Conservation (phyloP, 2,329 filamentous ascomycete genomes). For the Aspergillus alliaceus region DNA sequence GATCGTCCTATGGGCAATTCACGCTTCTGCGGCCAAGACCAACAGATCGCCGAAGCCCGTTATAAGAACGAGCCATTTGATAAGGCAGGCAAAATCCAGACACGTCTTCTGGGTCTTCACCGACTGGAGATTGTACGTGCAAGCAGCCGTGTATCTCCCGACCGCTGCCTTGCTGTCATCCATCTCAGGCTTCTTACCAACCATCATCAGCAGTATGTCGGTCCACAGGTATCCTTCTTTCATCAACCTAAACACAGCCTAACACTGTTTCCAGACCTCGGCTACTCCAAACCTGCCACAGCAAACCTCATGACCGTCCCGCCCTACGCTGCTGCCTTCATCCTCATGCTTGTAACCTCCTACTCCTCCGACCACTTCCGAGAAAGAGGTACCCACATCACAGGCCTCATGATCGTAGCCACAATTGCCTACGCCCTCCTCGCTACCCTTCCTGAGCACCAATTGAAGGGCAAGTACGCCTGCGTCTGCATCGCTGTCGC, state of each 20-base stretch:
- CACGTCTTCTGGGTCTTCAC: background rate
- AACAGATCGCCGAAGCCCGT: background rate
- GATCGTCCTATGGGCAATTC: background rate
- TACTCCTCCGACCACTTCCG: background rate
- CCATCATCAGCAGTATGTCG: background rate
- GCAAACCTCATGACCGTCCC: background rate
- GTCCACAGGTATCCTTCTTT: background rate
- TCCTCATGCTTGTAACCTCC: background rate
- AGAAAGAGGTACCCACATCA: background rate
- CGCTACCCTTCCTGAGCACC: background rate
- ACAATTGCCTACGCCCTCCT: background rate
- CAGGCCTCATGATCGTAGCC: background rate
- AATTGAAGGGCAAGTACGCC: background rate
- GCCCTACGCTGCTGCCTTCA: background rate
- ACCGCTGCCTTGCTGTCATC: background rate
- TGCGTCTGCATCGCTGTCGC: background rate
- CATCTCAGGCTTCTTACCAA: background rate
- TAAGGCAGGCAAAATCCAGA: background rate
- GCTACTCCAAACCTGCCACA: background rate
- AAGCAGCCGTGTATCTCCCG: background rate
- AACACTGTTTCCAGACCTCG: background rate
- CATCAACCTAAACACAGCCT: background rate
- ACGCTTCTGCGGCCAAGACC: background rate
- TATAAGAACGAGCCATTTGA: background rate
- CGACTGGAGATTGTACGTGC: background rate